A percentile compares a stretch with the other conserved stretches of the same genome.
These are phyloP conservation scores for Penicillium verhagenii DNA, from an alignment of 495 filamentous ascomycete genomes.

Conservation along the genomic window DNA sequence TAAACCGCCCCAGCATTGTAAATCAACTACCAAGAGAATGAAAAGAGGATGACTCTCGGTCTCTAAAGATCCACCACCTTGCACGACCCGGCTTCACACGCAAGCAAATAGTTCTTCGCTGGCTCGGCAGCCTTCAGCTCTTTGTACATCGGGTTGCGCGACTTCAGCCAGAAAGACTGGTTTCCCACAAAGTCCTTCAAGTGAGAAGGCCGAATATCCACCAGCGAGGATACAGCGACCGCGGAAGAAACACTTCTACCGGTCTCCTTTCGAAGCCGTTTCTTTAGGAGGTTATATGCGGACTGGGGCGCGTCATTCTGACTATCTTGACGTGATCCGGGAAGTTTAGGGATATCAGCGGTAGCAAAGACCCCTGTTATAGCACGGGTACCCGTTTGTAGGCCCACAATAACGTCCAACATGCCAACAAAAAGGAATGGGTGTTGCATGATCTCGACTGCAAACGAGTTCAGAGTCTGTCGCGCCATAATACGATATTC, in stretches of 20 bases:
- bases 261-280: conserved; percentile 39
- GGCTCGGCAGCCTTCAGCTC: conserved; percentile 40
- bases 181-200: conserved; percentile 52
- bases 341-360: conserved; percentile 17
- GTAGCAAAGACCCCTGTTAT: conserved; percentile 42
- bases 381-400: conserved; percentile 57
- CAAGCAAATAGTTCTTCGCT: conserved; percentile 43
- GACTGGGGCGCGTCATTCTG: conserved; percentile 30
- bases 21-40: not conserved
- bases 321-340: conserved; percentile 17
- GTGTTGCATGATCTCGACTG: conserved; percentile 86
- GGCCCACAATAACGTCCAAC: conserved; percentile 69
- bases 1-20: not conserved
- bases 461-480: conserved; percentile 78
- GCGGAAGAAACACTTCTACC: conserved; percentile 40
- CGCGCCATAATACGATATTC: conserved; percentile 62
- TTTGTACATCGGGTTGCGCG: conserved; percentile 47
- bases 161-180: conserved; percentile 52
- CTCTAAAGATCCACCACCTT: conserved; percentile 32
- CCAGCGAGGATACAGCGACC: conserved; percentile 33
- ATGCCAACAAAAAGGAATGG: conserved; percentile 84
- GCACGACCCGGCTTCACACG: conserved; percentile 53
- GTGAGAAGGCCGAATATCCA: conserved; percentile 42
- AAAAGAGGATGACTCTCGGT: not conserved
- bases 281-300: conserved; percentile 37